Conservation (phyloP, 164 flowering plant species). For the Macadamia tetraphylla region DNA sequence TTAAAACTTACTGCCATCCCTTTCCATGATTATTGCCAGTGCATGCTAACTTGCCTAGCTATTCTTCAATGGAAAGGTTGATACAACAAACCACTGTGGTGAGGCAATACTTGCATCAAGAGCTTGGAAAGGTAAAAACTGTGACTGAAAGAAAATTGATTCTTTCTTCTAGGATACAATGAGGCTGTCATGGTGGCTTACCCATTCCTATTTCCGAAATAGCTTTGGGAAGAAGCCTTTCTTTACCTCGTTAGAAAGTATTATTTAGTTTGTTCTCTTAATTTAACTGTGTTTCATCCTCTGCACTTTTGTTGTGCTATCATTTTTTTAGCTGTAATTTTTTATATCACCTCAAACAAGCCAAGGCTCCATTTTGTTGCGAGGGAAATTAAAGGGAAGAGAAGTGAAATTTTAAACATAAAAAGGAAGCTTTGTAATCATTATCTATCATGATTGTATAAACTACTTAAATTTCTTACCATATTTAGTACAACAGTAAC, state of each 20-base stretch:
- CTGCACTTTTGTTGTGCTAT: neutral
- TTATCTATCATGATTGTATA: too few relatives aligned
- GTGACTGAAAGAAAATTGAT: neutral
- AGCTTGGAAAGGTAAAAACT: slow-evolving; percentile 59
- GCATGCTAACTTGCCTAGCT: slow-evolving; percentile 61
- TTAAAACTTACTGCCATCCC: neutral
- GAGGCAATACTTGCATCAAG: slow-evolving; percentile 66
- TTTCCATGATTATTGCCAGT: slow-evolving; percentile 38
- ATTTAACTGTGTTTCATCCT: neutral
- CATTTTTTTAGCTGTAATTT: neutral
- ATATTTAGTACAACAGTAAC: too few relatives aligned
- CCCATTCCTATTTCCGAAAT: neutral
- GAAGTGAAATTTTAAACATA: too few relatives aligned
- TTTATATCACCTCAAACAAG: neutral
- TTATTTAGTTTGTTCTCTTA: neutral
- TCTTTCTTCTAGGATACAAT: slow-evolving; percentile 7
- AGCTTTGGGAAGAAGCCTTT: neutral
- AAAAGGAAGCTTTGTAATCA: too few relatives aligned
- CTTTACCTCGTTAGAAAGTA: neutral
- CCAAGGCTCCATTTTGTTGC: neutral
- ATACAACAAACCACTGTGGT: slow-evolving; percentile 78
- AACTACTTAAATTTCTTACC: too few relatives aligned
- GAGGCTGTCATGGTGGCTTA: neutral
- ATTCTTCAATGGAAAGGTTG: slow-evolving; percentile 82
- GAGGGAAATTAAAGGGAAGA: too few relatives aligned